These are phyloP conservation scores for Raffaelea deltoideospora DNA, from an alignment of 2,329 filamentous ascomycete species.

Conservation along the genomic window DNA sequence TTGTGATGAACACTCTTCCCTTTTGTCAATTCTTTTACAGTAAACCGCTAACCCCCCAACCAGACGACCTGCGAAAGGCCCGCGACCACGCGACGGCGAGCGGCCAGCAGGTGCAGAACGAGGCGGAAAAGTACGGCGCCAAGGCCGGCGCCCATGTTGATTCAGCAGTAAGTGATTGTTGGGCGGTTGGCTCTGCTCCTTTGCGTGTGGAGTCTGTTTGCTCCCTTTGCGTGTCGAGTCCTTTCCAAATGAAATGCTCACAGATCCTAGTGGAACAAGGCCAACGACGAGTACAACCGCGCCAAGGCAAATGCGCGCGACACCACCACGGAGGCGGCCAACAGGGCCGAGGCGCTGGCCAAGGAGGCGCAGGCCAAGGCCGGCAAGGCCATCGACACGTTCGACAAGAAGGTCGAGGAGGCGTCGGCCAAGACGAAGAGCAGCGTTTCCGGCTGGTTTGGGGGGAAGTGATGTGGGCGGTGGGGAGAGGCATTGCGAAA, in stretches of 20 bases:
- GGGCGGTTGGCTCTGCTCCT: too few relatives aligned
- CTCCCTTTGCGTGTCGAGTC: background rate
- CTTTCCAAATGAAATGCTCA: background rate
- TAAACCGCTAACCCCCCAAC: background rate
- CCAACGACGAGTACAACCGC: conserved; percentile 35
- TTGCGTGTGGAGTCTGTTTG: too few relatives aligned
- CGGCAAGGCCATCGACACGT: conserved; percentile 61
- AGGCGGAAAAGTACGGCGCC: conserved; percentile 44
- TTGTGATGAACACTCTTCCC: too few relatives aligned
- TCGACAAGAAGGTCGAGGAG: conserved; percentile 70
- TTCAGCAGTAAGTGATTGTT: conserved; percentile 41
- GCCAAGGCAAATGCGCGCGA: conserved; percentile 40
- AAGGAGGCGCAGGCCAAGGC: conserved; percentile 50
- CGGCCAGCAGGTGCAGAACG: conserved; percentile 49
- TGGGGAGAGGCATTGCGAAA: too few relatives aligned
- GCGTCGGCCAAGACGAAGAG: conserved; percentile 70
- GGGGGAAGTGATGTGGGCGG: too few relatives aligned
- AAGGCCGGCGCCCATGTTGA: conserved; percentile 53
- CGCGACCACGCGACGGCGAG: conserved; percentile 52
- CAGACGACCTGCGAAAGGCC: conserved; percentile 63
- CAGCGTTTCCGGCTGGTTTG: conserved; percentile 75
- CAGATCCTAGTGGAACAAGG: conserved; percentile 40
- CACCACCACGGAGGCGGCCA: conserved; percentile 46
- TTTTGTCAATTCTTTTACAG: background rate
- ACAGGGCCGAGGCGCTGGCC: conserved; percentile 40